These are phyloP conservation scores for Euphorbia tirucalli DNA, from an alignment of 345 rosid genomes.

Conservation along the genomic window DNA sequence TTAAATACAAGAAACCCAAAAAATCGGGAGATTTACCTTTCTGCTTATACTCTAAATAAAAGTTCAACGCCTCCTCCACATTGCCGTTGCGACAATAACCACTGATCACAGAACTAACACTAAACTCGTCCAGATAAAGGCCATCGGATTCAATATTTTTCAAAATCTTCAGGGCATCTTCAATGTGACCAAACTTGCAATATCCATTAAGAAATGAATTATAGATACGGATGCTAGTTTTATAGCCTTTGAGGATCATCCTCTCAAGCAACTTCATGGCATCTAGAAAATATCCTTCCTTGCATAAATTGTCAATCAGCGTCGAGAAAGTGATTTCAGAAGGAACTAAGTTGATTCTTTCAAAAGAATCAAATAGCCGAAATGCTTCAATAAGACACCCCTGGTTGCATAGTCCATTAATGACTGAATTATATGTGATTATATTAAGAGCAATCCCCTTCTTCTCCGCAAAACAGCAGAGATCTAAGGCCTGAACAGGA, in stretches of 20 bases:
- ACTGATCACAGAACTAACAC: slow-evolving; percentile 65
- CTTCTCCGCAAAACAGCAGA: slow-evolving; percentile 54
- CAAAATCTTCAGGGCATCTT: slow-evolving; percentile 57
- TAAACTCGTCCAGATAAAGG: slow-evolving; percentile 59
- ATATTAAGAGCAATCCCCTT: slow-evolving; percentile 53
- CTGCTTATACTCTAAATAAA: slow-evolving; percentile 51
- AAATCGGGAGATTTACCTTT: slow-evolving; percentile 61
- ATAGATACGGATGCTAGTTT: slow-evolving; percentile 47
- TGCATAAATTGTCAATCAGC: slow-evolving; percentile 65
- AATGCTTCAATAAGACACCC: slow-evolving; percentile 88
- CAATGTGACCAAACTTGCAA: slow-evolving; percentile 61
- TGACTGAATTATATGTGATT: slow-evolving; percentile 64
- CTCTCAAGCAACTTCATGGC: slow-evolving; percentile 55
- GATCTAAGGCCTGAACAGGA: slow-evolving; percentile 52
- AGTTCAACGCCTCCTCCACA: slow-evolving; percentile 70
- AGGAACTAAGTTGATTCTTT: slow-evolving; percentile 52
- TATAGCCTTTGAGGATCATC: slow-evolving; percentile 51
- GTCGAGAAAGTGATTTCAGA: slow-evolving; percentile 59
- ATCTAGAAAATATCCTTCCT: slow-evolving; percentile 61
- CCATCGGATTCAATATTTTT: slow-evolving; percentile 39
- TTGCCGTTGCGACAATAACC: slow-evolving; percentile 71
- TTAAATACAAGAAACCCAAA: slow-evolving; percentile 65
- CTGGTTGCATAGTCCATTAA: slow-evolving; percentile 67
- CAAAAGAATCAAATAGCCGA: slow-evolving; percentile 77
- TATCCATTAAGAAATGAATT: slow-evolving; percentile 64